Base-by-base conservation (phyloP, 2,329 filamentous ascomycete genomes). In the Penicillium brevicompactum region DNA sequence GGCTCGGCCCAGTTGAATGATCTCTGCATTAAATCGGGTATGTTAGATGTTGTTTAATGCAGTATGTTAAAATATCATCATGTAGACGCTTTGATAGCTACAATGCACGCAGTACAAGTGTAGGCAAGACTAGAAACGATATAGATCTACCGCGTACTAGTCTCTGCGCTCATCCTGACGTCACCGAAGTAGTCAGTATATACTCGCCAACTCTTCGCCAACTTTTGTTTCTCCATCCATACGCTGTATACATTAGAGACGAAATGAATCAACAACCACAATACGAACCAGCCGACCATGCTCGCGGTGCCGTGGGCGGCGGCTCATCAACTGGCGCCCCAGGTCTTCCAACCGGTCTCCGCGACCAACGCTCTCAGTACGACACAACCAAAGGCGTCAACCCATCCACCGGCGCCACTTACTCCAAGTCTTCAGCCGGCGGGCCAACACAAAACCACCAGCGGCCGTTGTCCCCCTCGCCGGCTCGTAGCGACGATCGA, bases 321-420 rank as follows among this genome's bases (percentile, higher is more conserved):
- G 69, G 64, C 5, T 67, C 69, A 2, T 71, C 69, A 2, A 71
- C 68, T 1, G 67, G 68, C 3, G 61, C 67, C 5, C 63, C 64
- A 9, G 67, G 68, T 4, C 24, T 57, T 10, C 67, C 69, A 5
- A 55, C 53, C 1, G 48, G 56, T n/a, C 22, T 51, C 2, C 47
- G 37, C 24, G 61, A 64, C 32, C 45, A 46, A 38, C 66, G 53
- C 54, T 50, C 59, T 2, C 49, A 54, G 16, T 67, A 65, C 43
- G 49, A 66, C 31, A n/a, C 46, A 5, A 54, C 55, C 1, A 60
- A 60, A 5, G 60, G 61, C 1, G 69, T 63, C 49, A 70, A 72
- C 27, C 55, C 65, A 2, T 51, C 70, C 1, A 70, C 68, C 4
- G 68, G 68, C 4, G 50, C 63, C 1, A 57, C 60, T 14, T 70